Evolutionary conservation across 163 green algal genomes (phyloP), one percentile per base, ranked within the genome.

Genomic region (Coccomyxa subellipsoidea): DNA sequence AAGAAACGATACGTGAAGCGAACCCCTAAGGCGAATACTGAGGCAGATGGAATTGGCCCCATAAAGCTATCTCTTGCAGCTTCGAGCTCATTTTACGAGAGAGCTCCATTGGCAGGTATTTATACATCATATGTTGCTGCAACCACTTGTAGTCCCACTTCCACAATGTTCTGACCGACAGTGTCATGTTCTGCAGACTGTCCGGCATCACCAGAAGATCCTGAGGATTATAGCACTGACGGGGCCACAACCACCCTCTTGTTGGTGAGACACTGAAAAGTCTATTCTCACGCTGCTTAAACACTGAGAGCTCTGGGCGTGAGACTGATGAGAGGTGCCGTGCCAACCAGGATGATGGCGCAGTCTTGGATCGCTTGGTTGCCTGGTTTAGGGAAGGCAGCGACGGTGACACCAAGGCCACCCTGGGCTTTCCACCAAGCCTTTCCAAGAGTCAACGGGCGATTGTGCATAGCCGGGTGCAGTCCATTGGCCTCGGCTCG

Each of bases 401-500:
- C 0, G 70, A 59, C 5, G 77, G 47, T 12, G 85, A 88, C 77
- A 25, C 34, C 0, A 9, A 40, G 6, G 85, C 83, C 2, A 71
- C 84, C 76, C 83, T 89, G 36, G 69, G 34, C 35, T 89, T 89
- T 53, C 85, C 85, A 3, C 27, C 83, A 4, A 54, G 38, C 23
- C 83, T 89, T 12, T 79, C 69, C 40, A 89, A 89, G 79, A 0
- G n/a, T 23, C 75, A 84, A 25, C 66, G 85, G 0, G 83, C 85
- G 9, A 75, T 40, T 25, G 54, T 89, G 37, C 85, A 89, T 54
- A 66, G 31, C 53, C 40, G 31, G 18, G 70, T 47, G 29, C 15
- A 81, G 77, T 23, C 37, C 10, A 25, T 84, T 53, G 82, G 73
- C 21, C 77, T 80, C 25, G 79, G 80, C 31, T 81, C 39, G 0